These are phyloP conservation scores for Antrodiella citrinella DNA, from an alignment of 768 basidiomycete species.

Conservation along the genomic window DNA sequence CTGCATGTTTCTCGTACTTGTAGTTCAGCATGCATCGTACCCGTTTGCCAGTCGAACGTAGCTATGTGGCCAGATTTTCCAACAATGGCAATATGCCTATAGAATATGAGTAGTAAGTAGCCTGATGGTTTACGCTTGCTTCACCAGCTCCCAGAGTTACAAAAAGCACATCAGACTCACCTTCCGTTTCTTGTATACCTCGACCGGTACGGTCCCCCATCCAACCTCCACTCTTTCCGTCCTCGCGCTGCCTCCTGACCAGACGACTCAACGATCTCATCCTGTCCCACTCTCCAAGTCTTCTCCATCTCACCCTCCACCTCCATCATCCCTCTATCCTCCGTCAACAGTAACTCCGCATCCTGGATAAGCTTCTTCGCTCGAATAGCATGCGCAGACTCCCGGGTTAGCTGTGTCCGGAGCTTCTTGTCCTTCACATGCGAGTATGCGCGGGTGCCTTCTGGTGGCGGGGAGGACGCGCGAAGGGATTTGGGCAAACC, in stretches of 20 bases:
- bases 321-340: conserved; percentile 66
- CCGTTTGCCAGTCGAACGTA: conserved; percentile 90
- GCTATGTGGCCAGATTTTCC: conserved; percentile 82
- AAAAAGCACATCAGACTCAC: conserved; percentile 32
- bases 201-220: conserved; percentile 77
- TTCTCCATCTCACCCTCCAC: conserved; percentile 74
- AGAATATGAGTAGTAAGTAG: no score
- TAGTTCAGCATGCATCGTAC: conserved; percentile 77
- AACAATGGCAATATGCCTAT: conserved; percentile 78
- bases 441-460: conserved; percentile 38
- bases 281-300: conserved; percentile 85
- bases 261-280: conserved; percentile 59
- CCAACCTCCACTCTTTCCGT: conserved; percentile 70
- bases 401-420: conserved; percentile 55
- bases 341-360: conserved; percentile 61
- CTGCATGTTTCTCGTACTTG: conserved; percentile 86
- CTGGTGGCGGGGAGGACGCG: conserved; percentile 36
- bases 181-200: conserved; percentile 90
- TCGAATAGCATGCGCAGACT: conserved; percentile 55
- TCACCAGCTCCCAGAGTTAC: not conserved
- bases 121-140: no score
- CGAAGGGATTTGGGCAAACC: conserved; percentile 64
- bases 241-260: conserved; percentile 73
- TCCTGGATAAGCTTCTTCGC: conserved; percentile 56
- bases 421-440: conserved; percentile 74